Conservation (phyloP, 345 rosid genomes). For the Eucalyptus rudis region DNA sequence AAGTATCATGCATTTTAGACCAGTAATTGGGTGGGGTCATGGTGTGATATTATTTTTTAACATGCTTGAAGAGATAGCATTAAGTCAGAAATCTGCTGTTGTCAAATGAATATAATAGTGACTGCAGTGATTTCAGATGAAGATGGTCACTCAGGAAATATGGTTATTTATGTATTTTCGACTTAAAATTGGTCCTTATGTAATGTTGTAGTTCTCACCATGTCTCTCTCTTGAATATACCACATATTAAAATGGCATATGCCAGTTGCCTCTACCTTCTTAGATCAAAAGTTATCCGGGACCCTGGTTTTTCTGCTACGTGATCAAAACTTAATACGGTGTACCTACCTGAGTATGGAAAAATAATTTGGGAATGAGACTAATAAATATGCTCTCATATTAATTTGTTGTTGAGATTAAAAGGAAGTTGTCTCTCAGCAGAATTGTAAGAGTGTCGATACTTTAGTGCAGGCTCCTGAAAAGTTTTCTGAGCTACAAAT, state of each 20-base stretch:
- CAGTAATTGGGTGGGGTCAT: background rate
- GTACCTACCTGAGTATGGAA: background rate
- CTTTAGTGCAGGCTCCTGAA: conserved; percentile 57
- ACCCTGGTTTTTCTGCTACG: background rate
- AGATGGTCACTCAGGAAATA: background rate
- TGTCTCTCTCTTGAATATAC: background rate
- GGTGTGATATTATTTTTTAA: background rate
- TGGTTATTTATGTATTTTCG: background rate
- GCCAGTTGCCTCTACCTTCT: background rate
- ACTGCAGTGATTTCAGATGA: background rate
- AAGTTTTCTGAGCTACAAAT: conserved; percentile 91
- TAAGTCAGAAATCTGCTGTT: background rate
- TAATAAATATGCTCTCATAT: background rate
- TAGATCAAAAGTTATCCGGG: background rate
- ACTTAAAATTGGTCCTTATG: background rate
- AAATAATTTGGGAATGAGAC: background rate
- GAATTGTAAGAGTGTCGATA: background rate
- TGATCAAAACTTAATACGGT: background rate
- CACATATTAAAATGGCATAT: background rate
- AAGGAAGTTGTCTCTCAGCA: background rate
- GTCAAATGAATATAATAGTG: background rate
- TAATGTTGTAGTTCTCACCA: background rate
- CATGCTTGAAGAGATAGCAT: background rate
- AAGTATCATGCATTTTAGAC: background rate
- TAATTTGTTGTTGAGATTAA: background rate